A percentile compares a stretch with the other conserved stretches of the same genome.
Conservation (phyloP, 176 grass and related monocot genomes). For the Elaeis guineensis region DNA sequence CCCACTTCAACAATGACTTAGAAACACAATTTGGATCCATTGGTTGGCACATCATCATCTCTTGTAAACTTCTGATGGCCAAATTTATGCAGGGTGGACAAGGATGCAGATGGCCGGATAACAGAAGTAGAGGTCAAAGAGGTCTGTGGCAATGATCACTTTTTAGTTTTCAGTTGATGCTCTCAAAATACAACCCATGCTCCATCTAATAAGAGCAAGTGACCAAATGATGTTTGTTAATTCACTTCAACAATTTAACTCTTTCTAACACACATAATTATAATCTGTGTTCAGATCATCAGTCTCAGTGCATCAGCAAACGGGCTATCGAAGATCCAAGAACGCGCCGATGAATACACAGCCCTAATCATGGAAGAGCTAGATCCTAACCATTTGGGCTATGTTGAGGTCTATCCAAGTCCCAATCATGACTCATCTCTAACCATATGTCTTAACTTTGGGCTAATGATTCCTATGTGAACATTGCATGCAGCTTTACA, state of each 20-base stretch:
- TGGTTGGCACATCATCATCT: not conserved
- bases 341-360: constrained; percentile 86
- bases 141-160: constrained; percentile 21
- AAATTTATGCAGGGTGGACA: constrained; percentile 64
- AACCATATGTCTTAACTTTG: too few relatives aligned
- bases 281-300: constrained; percentile 40
- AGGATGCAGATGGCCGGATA: constrained; percentile 79
- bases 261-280: too few relatives aligned
- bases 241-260: too few relatives aligned
- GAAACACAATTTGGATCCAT: too few relatives aligned
- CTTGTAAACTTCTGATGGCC: not conserved
- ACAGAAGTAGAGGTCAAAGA: constrained; percentile 88
- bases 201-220: too few relatives aligned
- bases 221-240: too few relatives aligned
- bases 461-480: too few relatives aligned
- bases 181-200: too few relatives aligned
- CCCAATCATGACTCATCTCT: not conserved
- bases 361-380: constrained; percentile 96
- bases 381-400: constrained; percentile 62
- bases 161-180: not conserved
- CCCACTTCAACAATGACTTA: too few relatives aligned
- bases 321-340: constrained; percentile 85
- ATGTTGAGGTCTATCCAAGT: constrained; percentile 51
- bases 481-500: constrained; percentile 37
- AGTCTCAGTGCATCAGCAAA: constrained; percentile 84